Evolutionary conservation across 768 basidiomycete genomes (phyloP).

Genomic region (Tricholoma hemisulphureum): DNA sequence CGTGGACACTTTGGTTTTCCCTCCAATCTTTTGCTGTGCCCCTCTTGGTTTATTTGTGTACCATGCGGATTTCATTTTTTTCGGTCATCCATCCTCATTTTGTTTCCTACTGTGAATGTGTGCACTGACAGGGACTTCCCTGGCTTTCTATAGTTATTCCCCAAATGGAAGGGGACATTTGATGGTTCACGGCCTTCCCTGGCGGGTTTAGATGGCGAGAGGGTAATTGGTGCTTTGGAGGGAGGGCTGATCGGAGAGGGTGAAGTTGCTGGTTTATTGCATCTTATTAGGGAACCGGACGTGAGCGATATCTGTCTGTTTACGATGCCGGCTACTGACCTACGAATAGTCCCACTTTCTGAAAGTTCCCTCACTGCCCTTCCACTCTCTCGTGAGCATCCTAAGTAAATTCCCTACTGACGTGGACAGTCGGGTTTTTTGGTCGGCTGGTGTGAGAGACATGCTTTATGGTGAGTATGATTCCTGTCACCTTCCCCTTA

Average conservation of each 20-base stretch:
- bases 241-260: slow-evolving; percentile 63
- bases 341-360: slow-evolving; percentile 74
- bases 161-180: slow-evolving; percentile 76
- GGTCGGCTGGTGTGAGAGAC: slow-evolving; percentile 62
- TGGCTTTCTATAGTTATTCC: slow-evolving; percentile 58
- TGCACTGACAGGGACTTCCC: neutral
- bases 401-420: slow-evolving; percentile 78
- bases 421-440: slow-evolving; percentile 73
- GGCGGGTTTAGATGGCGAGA: slow-evolving; percentile 57
- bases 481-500: neutral
- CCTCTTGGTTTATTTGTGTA: neutral
- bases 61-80: neutral
- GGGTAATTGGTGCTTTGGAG: slow-evolving; percentile 58
- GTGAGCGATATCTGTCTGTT: slow-evolving; percentile 40
- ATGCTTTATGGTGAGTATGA: slow-evolving; percentile 58
- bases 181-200: slow-evolving; percentile 67
- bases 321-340: slow-evolving; percentile 10
- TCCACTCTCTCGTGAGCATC: slow-evolving; percentile 73
- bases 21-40: neutral
- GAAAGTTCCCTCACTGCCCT: slow-evolving; percentile 80
- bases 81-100: too few species aligned
- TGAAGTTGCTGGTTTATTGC: slow-evolving; percentile 64
- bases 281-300: slow-evolving; percentile 75
- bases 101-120: neutral
- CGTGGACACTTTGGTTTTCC: neutral